Conservation (phyloP, 805 yeast species). For the Candida insectalens region DNA sequence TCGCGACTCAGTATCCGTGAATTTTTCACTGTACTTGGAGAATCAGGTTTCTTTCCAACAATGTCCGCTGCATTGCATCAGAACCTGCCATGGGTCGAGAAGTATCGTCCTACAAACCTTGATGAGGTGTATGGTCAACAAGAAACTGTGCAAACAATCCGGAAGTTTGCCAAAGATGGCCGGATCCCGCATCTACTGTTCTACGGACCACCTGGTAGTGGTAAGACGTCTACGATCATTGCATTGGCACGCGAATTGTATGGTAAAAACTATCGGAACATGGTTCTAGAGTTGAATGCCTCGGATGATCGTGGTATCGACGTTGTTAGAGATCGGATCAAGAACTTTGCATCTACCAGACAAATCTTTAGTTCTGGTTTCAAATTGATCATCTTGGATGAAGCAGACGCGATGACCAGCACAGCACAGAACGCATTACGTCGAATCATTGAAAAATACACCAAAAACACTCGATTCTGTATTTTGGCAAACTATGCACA, state of each 20-base stretch:
- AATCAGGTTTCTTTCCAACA: too few relatives aligned
- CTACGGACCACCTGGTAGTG: conserved; percentile 95
- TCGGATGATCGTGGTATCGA: conserved; percentile 97
- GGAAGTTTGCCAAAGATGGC: conserved; percentile 75
- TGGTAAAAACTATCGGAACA: conserved; percentile 71
- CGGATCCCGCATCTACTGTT: conserved; percentile 85
- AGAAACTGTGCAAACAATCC: conserved; percentile 75
- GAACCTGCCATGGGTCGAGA: conserved; percentile 86
- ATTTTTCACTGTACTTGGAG: too few relatives aligned
- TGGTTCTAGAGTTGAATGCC: conserved; percentile 93
- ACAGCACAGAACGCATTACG: conserved; percentile 80
- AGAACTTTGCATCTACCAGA: conserved; percentile 91
- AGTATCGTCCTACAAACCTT: conserved; percentile 77
- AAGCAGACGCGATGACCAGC: conserved; percentile 91
- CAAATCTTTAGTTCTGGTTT: conserved; percentile 84
- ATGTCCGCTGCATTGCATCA: conserved; percentile 21
- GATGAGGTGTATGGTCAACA: conserved; percentile 90
- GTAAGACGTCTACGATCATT: conserved; percentile 80
- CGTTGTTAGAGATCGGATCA: conserved; percentile 95
- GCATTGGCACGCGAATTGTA: conserved; percentile 84
- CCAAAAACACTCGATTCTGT: conserved; percentile 92
- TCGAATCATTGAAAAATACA: conserved; percentile 82
- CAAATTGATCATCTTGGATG: conserved; percentile 87
- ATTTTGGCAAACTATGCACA: conserved; percentile 94
- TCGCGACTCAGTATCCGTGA: too few relatives aligned